A percentile compares a stretch with the other conserved stretches of the same genome.
Conservation (phyloP, 805 yeast species). For the Candida maltosa region DNA sequence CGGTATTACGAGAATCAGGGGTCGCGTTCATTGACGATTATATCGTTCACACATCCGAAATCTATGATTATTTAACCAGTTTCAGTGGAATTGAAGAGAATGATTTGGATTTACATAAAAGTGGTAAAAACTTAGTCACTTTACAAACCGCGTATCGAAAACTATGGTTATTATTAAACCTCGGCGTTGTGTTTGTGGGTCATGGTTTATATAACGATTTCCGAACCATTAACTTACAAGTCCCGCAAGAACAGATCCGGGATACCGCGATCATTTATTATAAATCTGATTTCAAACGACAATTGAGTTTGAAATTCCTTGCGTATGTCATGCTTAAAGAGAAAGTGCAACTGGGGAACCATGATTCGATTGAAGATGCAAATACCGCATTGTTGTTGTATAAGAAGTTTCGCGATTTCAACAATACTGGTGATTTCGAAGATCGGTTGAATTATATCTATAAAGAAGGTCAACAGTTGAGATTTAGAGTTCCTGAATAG, state of each 20-base stretch:
- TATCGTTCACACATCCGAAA: slow-evolving; percentile 65
- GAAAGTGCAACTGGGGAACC: slow-evolving; percentile 87
- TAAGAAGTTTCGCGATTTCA: slow-evolving; percentile 64
- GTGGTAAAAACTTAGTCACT: slow-evolving; percentile 69
- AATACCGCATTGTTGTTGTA: slow-evolving; percentile 77
- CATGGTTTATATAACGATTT: slow-evolving; percentile 92
- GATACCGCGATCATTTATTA: slow-evolving; percentile 85
- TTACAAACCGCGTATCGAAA: slow-evolving; percentile 82
- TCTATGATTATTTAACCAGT: slow-evolving; percentile 83
- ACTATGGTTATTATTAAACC: slow-evolving; percentile 83
- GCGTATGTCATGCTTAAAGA: slow-evolving; percentile 74
- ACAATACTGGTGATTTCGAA: slow-evolving; percentile 57
- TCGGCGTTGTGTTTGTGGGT: slow-evolving; percentile 92
- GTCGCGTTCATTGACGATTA: slow-evolving; percentile 91
- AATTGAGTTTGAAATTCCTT: slow-evolving; percentile 78
- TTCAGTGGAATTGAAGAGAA: slow-evolving; percentile 94
- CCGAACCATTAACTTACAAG: slow-evolving; percentile 86
- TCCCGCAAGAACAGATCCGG: slow-evolving; percentile 79
- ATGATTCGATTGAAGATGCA: slow-evolving; percentile 97
- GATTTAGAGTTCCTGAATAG: slow-evolving; percentile 49
- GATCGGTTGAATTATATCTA: slow-evolving; percentile 63
- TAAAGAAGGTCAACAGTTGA: slow-evolving; percentile 57
- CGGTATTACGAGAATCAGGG: slow-evolving; percentile 78
- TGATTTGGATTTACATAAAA: slow-evolving; percentile 70
- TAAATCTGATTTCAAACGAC: slow-evolving; percentile 70